phyloP scores from a whole-genome alignment of 2,329 filamentous ascomycete species.

The Thielaviopsis populi region DNA sequence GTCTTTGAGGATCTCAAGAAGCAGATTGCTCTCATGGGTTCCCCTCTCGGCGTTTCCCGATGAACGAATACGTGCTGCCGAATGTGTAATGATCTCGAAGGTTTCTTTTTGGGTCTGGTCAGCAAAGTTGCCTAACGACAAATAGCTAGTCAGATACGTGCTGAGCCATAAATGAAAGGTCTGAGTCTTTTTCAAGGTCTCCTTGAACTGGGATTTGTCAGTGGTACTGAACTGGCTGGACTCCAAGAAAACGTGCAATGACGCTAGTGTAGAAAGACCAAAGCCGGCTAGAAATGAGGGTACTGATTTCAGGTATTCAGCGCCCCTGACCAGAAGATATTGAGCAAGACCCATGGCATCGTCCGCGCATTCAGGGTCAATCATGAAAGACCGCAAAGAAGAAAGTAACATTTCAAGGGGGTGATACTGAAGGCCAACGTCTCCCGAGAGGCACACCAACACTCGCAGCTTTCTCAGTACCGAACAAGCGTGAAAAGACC shows the following conservation, averaged over 20 bases:
- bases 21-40: constrained; percentile 61
- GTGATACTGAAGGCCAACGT: constrained; percentile 60
- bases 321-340: constrained; percentile 62
- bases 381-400: constrained; percentile 61
- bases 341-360: constrained; percentile 77
- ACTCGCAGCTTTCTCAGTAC: constrained; percentile 76
- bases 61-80: constrained; percentile 51
- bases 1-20: constrained; percentile 69
- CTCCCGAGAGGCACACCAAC: constrained; percentile 61
- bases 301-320: constrained; percentile 44
- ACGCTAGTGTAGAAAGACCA: constrained; percentile 62
- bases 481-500: constrained; percentile 72
- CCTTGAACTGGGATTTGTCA: constrained; percentile 67
- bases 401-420: constrained; percentile 82
- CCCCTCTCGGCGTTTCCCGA: constrained; percentile 54
- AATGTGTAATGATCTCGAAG: constrained; percentile 52
- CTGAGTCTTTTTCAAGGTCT: constrained; percentile 60
- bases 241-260: constrained; percentile 59
- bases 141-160: constrained; percentile 48
- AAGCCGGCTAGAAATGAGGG: constrained; percentile 72
- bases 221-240: constrained; percentile 65
- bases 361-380: constrained; percentile 74
- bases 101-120: constrained; percentile 33
- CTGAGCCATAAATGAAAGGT: constrained; percentile 68
- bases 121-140: constrained; percentile 35